Evolutionary conservation across 2,329 filamentous ascomycete genomes (phyloP), one percentile per base, ranked within the genome.

Genomic region (Colletotrichum phormii): DNA sequence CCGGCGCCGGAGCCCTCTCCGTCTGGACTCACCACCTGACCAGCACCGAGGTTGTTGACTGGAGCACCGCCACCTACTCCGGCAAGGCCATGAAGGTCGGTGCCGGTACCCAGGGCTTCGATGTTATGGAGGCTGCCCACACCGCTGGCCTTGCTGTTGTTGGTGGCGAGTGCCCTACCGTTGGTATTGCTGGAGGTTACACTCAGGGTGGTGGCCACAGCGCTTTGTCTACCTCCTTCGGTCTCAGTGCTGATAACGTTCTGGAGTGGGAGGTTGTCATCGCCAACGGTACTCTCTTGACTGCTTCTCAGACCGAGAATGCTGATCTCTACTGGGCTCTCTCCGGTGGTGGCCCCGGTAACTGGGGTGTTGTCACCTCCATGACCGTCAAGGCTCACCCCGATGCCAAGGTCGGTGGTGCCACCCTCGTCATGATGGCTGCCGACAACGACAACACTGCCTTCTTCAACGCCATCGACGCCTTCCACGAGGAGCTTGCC

Each of bases 181-280:
- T 92, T 5, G 90, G 89, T 2, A 75, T 90, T 6, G 86, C 87
- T 0, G 90, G 90, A n/a, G 90, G 90, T 0, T 92, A 88, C 75
- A 86, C 83, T 2, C 88, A 90, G 77, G 90, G 89, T 5, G 90
- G 89, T 11, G 90, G 91, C 0, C 89, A 91, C 76, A 86, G 85
- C 0, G 82, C 86, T 0, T 81, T 92, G 1, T 83, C 82, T 35
- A 87, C 87, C 1, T 81, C 77, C 13, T 89, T 87, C 59, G 91
- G 91, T 7, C 82, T 93, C 0, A 87, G 81, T 11, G 89, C 89
- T 0, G 90, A 93, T 72, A 86, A 92, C 62, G 85, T 87, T 8
- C 79, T 89, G 18, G 80, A 83, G 35, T 80, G 86, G 72, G 82
- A 89, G 67, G 81, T 89, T 15, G 84, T 89, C 8, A 84, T 84